phyloP scores from a whole-genome alignment of 306 rosid species.

The Acacia crassicarpa region DNA sequence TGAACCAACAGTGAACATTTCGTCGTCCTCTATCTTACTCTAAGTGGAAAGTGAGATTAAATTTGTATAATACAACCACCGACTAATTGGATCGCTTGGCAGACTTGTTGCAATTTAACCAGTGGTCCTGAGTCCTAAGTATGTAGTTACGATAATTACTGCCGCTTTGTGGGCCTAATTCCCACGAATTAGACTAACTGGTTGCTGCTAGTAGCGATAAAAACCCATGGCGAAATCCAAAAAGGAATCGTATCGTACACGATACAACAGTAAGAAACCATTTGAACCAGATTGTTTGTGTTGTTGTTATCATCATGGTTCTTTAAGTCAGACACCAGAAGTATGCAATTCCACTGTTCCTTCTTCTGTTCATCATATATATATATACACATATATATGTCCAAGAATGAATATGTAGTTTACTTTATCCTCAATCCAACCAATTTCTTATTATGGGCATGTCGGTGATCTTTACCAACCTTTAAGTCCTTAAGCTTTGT shows the following conservation, averaged over 20 bases:
- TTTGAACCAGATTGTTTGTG: background rate
- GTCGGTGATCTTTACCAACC: constrained; percentile 48
- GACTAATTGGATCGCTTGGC: no score
- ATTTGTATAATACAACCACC: no score
- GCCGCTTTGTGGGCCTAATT: no score
- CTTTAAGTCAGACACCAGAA: constrained; percentile 20
- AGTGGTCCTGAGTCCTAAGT: no score
- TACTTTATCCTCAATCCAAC: constrained; percentile 22
- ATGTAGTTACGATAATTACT: no score
- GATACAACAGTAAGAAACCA: background rate
- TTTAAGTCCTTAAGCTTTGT: constrained; percentile 15
- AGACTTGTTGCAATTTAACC: no score
- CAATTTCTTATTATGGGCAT: background rate
- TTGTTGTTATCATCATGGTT: background rate
- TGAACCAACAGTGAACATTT: background rate
- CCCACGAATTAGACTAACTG: no score
- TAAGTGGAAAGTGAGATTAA: background rate
- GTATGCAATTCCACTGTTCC: constrained; percentile 48
- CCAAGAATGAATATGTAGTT: constrained; percentile 16
- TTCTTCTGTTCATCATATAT: background rate
- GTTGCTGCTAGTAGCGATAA: no score
- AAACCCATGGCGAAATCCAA: no score
- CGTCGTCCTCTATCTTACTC: background rate
- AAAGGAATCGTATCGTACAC: background rate
- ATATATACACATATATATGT: background rate